Evolutionary conservation across 1,139 yeast species (phyloP), one percentile per base, ranked within the genome.

Genomic region (Diutina sp.): DNA sequence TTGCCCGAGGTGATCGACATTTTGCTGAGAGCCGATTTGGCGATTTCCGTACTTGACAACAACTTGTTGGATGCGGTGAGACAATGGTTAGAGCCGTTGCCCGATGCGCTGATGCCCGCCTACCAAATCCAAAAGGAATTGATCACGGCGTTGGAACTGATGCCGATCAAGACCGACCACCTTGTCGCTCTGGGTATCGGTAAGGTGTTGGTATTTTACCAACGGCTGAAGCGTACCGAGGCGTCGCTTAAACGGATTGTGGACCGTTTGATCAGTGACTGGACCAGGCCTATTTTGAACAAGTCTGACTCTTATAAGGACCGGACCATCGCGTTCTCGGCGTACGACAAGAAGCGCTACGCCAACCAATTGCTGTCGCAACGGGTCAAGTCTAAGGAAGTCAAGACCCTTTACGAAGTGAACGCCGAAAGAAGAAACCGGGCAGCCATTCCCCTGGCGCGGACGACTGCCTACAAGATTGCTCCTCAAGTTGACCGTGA

Each of bases 241-340:
- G 86, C 89, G 50, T 76, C 80, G 57, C 81, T 95, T 67, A 90
- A 91, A 68, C 85, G 95, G 65, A 78, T 85, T 55, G 99, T 96
- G 6, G 98, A 93, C 67, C 83, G 85, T 66, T 76, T 95, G 59
- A 87, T 95, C 63, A 96, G 97, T 45, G 95, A 90, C 69, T 93
- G 99, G 99, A 93, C 98, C 8, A 83, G 99, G 69, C 99, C 99
- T 47, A 90, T 95, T 60, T 88, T 95, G 78, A 96, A 96, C 63
- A 87, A 96, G 60, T 87, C 96, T 2, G 98, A 93, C 70, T 90
- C 93, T 63, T 93, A 91, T 73, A 84, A 95, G 70, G 97, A 93
- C 71, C 85, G 90, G 71, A 77, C 84, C 59, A 84, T 93, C 59
- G 81, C 81, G 65, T 80, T 85, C 61, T 80, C 83, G 60, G 84